These are phyloP conservation scores for Scheffersomyces cryptocercus DNA, from an alignment of 1,139 yeast genomes.

Conservation along the genomic window DNA sequence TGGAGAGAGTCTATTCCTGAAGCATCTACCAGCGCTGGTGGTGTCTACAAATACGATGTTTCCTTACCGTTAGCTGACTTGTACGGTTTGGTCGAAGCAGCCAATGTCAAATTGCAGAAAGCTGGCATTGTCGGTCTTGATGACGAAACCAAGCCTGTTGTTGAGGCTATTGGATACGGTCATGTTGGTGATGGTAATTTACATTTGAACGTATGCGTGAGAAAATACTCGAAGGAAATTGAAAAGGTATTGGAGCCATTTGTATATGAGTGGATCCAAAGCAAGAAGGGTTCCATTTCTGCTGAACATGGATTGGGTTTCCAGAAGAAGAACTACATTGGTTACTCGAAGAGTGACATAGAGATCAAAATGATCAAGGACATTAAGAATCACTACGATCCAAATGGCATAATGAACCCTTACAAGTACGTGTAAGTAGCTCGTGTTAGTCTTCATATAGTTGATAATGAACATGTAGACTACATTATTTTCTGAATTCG, in stretches of 20 bases:
- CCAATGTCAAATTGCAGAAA: slow-evolving; percentile 55
- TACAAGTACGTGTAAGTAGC: slow-evolving; percentile 67
- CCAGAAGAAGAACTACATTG: slow-evolving; percentile 87
- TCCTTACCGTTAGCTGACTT: slow-evolving; percentile 80
- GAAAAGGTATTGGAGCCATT: slow-evolving; percentile 86
- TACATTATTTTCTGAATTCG: background rate
- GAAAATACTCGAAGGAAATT: slow-evolving; percentile 73
- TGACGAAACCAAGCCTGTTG: slow-evolving; percentile 71
- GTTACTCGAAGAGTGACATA: slow-evolving; percentile 72
- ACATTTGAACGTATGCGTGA: slow-evolving; percentile 89
- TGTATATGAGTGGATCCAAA: slow-evolving; percentile 84
- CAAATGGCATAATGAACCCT: slow-evolving; percentile 88
- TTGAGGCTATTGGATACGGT: slow-evolving; percentile 90
- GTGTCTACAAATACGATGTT: slow-evolving; percentile 95
- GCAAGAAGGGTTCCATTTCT: slow-evolving; percentile 79
- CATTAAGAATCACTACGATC: slow-evolving; percentile 80
- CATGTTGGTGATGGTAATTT: slow-evolving; percentile 96
- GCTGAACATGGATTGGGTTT: slow-evolving; percentile 98
- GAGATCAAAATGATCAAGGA: slow-evolving; percentile 75
- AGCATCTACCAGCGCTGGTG: slow-evolving; percentile 82
- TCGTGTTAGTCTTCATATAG: background rate
- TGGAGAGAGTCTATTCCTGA: slow-evolving; percentile 97
- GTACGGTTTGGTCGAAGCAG: slow-evolving; percentile 79
- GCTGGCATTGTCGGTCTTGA: slow-evolving; percentile 64
- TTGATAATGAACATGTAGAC: background rate